These are phyloP conservation scores for Trametes coccinea DNA, from an alignment of 768 basidiomycete species.

Conservation along the genomic window DNA sequence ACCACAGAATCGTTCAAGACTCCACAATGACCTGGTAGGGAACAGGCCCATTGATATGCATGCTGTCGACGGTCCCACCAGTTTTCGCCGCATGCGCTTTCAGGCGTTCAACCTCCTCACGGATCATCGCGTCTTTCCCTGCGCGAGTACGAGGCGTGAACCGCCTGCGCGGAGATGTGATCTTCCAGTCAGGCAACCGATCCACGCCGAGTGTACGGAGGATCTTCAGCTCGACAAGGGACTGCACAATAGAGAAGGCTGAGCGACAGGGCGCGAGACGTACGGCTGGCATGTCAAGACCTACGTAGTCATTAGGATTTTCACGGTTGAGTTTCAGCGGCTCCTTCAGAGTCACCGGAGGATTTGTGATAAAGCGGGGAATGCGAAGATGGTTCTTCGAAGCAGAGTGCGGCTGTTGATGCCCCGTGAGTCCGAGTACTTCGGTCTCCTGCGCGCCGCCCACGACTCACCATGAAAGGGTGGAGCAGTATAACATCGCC, in stretches of 20 bases:
- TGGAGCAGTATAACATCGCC: slow-evolving; percentile 41
- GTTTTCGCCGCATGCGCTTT: slow-evolving; percentile 29
- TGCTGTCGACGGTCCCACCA: slow-evolving; percentile 28
- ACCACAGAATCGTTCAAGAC: not conserved
- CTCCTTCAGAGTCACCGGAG: slow-evolving; percentile 36
- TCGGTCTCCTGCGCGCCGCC: not conserved
- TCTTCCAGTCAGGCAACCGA: slow-evolving; percentile 28
- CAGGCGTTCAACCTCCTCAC: slow-evolving; percentile 28
- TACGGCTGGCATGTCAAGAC: not conserved
- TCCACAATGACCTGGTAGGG: slow-evolving; percentile 25
- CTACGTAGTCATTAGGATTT: slow-evolving; percentile 31
- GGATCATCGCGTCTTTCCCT: slow-evolving; percentile 29
- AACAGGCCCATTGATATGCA: slow-evolving; percentile 31
- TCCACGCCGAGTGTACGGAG: slow-evolving; percentile 33
- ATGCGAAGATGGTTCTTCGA: slow-evolving; percentile 37
- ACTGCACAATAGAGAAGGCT: slow-evolving; percentile 14
- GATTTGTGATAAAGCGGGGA: slow-evolving; percentile 41
- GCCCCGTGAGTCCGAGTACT: not conserved
- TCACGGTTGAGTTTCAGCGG: slow-evolving; percentile 37
- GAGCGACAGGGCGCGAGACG: not conserved
- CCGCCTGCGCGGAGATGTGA: slow-evolving; percentile 23
- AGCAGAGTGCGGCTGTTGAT: slow-evolving; percentile 33
- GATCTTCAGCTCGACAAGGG: slow-evolving; percentile 39
- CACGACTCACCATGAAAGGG: slow-evolving; percentile 36
- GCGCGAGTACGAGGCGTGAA: slow-evolving; percentile 29